phyloP scores from a whole-genome alignment of 2,329 filamentous ascomycete species.

The Exserohilum rostratum region DNA sequence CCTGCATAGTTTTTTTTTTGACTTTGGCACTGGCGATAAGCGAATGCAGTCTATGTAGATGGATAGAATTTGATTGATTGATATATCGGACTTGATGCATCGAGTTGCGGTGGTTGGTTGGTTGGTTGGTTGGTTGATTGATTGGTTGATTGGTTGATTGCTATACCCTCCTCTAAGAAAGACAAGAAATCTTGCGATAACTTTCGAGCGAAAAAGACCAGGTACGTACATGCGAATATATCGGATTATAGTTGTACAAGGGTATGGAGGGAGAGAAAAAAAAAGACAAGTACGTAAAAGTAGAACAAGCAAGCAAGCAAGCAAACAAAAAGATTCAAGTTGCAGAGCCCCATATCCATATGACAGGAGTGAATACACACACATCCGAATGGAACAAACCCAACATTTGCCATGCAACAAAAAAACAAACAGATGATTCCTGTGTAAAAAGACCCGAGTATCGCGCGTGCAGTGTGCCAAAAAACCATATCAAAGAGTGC shows the following conservation, averaged over 20 bases:
- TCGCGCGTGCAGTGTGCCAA: not conserved
- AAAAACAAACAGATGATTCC: not conserved
- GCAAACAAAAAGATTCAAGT: no score
- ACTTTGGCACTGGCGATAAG: not conserved
- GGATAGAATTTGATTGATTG: not conserved
- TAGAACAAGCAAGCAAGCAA: no score
- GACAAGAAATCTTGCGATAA: not conserved
- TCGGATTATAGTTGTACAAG: constrained; percentile 23
- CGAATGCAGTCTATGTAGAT: no score
- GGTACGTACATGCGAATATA: constrained; percentile 2
- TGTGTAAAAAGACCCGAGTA: no score
- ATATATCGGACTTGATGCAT: constrained; percentile 3
- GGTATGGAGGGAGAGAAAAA: constrained; percentile 8
- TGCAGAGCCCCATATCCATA: no score
- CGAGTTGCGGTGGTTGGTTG: no score
- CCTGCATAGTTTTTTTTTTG: not conserved
- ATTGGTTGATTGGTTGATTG: no score
- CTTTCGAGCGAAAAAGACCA: not conserved
- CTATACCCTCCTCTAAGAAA: no score
- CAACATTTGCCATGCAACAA: no score
- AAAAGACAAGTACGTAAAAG: no score
- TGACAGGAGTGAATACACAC: not conserved
- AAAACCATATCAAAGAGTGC: not conserved
- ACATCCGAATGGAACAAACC: not conserved
- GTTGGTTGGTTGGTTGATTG: no score